Evolutionary conservation across 225 moss, liverwort and hornwort species (phyloP), one percentile per base, ranked within the genome.

Genomic region (Physcomitrium patens): DNA sequence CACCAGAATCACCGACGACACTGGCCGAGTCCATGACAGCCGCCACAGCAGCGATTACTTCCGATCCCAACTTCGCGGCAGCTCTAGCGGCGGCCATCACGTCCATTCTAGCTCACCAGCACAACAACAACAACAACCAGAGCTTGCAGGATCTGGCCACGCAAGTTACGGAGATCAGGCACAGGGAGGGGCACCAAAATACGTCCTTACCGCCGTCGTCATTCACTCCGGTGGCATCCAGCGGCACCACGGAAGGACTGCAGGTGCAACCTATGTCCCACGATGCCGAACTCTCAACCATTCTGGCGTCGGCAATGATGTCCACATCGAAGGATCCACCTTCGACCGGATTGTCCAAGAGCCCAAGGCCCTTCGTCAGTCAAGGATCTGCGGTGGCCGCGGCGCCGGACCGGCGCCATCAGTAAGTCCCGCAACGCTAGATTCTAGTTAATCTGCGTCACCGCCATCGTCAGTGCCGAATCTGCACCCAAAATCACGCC

Each of bases 31-130:
- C 88, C 9, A 88, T 94, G 17, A 86, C 85, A 6, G 93, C 93
- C 0, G 93, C 91, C 0, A 88, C 91, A 0, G 90, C 94, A 8
- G 92, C 94, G 0, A 94, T 94, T 22, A 94, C 94, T 8, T 70
- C 94, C 3, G 86, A 94, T 68, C 94, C 94, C 1, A 90, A 82
- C 16, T 94, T 94, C 44, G 90, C 92, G 18, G 94, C 87, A 0
- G 90, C 94, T 12, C 58, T 94, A n/a, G 94, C 94, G 10, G 88
- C 91, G 46, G 94, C 94, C 24, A 92, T 94, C 60, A 85, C 94
- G 0, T 86, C 91, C 18, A 89, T 94, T 67, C 77, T 94, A 20
- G 58, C 78, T 13, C 81, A 82, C 41, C 77, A 76, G 41, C 2
- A 31, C 31, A 31, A 31, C 31, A 31, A 31, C 31, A 31, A 31